Percentiles rank a stretch among this genome's conserved stretches.
These are phyloP conservation scores for Globomyces pollinis-pini DNA, from an alignment of 192 early-diverging fungal genomes.

Conservation along the genomic window DNA sequence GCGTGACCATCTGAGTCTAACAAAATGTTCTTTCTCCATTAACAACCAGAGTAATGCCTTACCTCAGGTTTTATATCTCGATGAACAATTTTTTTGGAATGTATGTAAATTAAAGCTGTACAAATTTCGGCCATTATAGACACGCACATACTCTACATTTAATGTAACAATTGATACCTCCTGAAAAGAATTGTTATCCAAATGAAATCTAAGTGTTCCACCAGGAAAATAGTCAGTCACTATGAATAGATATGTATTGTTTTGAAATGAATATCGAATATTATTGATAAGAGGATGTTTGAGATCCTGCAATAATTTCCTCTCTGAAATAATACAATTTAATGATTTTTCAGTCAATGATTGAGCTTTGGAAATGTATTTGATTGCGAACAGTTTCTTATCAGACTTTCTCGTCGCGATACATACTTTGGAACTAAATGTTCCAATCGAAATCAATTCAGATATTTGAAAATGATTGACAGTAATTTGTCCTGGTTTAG, in stretches of 20 bases:
- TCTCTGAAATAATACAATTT: conserved; percentile 71
- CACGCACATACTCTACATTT: not conserved
- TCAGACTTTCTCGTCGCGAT: conserved; percentile 73
- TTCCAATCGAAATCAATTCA: conserved; percentile 36
- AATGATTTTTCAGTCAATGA: conserved; percentile 67
- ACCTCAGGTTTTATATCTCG: conserved; percentile 58
- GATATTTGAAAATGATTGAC: too few relatives aligned
- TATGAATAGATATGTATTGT: conserved; percentile 78
- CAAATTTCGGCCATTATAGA: conserved; percentile 34
- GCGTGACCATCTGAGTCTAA: conserved; percentile 92
- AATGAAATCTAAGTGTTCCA: conserved; percentile 75
- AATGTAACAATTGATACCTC: not conserved
- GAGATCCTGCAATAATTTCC: conserved; percentile 63
- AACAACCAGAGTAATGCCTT: too few relatives aligned
- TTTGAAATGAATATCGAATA: conserved; percentile 81
- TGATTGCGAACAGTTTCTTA: conserved; percentile 68
- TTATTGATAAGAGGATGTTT: conserved; percentile 34
- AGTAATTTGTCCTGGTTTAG: too few relatives aligned
- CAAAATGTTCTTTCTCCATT: conserved; percentile 65
- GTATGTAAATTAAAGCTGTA: conserved; percentile 53
- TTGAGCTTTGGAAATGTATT: conserved; percentile 80
- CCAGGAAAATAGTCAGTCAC: conserved; percentile 77
- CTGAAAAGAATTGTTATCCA: conserved; percentile 26
- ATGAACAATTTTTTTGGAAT: conserved; percentile 56
- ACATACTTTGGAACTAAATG: conserved; percentile 40